A percentile compares a stretch with the other conserved stretches of the same genome.
Evolutionary conservation across 2,329 filamentous ascomycete genomes (phyloP).

Genomic region (Cladophialophora immunda): DNA sequence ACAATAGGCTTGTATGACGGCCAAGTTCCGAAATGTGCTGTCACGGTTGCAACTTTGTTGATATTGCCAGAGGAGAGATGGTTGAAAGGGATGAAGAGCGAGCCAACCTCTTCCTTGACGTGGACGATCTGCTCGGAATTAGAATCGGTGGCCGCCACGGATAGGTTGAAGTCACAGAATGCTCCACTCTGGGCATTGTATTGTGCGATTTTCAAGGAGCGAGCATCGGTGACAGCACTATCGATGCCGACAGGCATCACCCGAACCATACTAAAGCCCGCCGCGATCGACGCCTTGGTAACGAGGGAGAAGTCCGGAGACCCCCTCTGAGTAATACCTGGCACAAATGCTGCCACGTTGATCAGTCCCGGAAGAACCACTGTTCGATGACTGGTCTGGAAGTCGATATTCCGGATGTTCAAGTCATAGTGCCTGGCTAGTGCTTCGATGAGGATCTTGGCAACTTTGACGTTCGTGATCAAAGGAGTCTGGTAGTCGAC

Average conservation of each 20-base stretch:
- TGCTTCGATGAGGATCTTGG: conserved; percentile 95
- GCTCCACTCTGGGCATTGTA: conserved; percentile 72
- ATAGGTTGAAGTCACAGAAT: conserved; percentile 82
- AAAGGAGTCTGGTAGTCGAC: conserved; percentile 97
- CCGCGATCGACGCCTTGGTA: conserved; percentile 75
- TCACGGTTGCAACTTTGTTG: conserved; percentile 81
- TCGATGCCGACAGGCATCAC: conserved; percentile 79
- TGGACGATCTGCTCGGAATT: conserved; percentile 79
- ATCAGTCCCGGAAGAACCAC: conserved; percentile 77
- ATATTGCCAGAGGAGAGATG: conserved; percentile 77
- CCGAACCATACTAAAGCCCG: conserved; percentile 82
- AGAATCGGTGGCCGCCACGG: conserved; percentile 74
- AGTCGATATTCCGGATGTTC: conserved; percentile 83
- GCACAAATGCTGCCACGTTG: conserved; percentile 82
- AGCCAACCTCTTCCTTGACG: conserved; percentile 77
- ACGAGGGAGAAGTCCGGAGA: conserved; percentile 74
- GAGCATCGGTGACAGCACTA: conserved; percentile 75
- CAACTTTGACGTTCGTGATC: conserved; percentile 99
- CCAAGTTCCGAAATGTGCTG: conserved; percentile 80
- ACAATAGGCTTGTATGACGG: conserved; percentile 80
- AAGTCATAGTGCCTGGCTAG: conserved; percentile 89
- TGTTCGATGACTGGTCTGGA: conserved; percentile 86
- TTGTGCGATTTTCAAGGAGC: conserved; percentile 75
- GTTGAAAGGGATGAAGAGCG: conserved; percentile 84
- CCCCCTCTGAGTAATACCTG: conserved; percentile 70